Base-by-base conservation (phyloP, 768 basidiomycete species). In the Hericium alpestre region DNA sequence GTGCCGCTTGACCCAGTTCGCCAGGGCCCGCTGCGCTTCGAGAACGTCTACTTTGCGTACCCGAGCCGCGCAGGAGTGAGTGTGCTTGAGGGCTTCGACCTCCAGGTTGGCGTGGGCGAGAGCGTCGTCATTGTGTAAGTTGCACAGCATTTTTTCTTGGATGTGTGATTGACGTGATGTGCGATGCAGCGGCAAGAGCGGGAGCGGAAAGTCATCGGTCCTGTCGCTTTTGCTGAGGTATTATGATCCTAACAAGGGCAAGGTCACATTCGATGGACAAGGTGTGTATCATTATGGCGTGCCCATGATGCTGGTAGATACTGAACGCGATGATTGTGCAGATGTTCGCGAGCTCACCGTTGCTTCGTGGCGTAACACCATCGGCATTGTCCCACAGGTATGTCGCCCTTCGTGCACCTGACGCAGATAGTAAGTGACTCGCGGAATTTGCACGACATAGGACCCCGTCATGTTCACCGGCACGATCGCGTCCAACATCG, bases 401-500 rank as follows among this genome's bases (percentile, higher is more conserved):
- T 18, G 66, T 60, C 11, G 20, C 9, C 13, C 48, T 6, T 12
- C 12, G 54, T 2, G 1, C 15, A 40, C 32, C 7, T 53, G 11
- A 15, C 3, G 18, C 15, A n/a, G 43, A 46, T 9, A 32, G 32
- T 2, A 9, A 32, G 7, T 8, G 43, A 46, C 43, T 6, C 15
- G 3, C 3, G 20, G 16, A n/a, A 46, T 9, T 10, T 38, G 16
- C 13, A 1, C 12, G 7, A 11, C 40, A 15, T 46, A 78, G 74
- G 93, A 95, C 60, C 91, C 93, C 0, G 82, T 93, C 2, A 70
- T 96, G 27, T 96, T 96, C 70, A 86, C 87, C 2, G 92, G 93
- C 2, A 95, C 93, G 0, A 94, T 97, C 53, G 92, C 92, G 2
- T 88, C 90, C 1, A 98, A 98, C 65, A 98, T 95, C 60, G 86